Percentiles rank a stretch among this genome's conserved stretches.
phyloP scores from a whole-genome alignment of 148 eudicot genomes.

The Diospyros kaki region DNA sequence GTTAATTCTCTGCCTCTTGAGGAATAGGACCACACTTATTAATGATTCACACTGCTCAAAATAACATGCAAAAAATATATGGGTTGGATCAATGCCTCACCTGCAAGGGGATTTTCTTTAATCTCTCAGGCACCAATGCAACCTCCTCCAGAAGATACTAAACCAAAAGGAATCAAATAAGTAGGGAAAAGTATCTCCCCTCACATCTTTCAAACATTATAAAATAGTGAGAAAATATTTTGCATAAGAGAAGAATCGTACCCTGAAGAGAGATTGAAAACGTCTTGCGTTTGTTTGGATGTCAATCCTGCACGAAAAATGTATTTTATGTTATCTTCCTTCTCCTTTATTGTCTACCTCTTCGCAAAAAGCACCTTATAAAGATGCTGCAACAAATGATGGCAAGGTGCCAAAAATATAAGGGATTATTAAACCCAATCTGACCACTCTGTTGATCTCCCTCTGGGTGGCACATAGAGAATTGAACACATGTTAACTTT shows the following conservation, averaged over 20 bases:
- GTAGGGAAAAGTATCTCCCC: not conserved
- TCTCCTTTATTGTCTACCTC: not conserved
- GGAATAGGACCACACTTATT: not conserved
- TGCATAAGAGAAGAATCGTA: constrained; percentile 19
- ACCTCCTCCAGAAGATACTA: constrained; percentile 89
- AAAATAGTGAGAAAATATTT: not conserved
- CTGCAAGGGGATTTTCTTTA: constrained; percentile 74
- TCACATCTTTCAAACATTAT: constrained; percentile 4
- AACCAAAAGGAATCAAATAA: constrained; percentile 12
- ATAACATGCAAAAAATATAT: not conserved
- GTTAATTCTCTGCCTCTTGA: not conserved
- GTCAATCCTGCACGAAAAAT: constrained; percentile 59
- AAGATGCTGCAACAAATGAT: not conserved
- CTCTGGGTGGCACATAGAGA: not conserved
- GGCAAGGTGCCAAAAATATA: not conserved
- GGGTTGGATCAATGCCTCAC: constrained; percentile 28
- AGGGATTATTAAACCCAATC: not conserved
- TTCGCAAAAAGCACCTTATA: not conserved
- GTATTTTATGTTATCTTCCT: not conserved
- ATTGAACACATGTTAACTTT: not conserved
- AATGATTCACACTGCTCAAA: not conserved
- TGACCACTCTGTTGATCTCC: not conserved
- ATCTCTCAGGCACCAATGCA: constrained; percentile 56
- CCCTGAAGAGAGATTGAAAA: constrained; percentile 75
- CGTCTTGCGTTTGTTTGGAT: constrained; percentile 81